Base-by-base conservation (phyloP, 768 basidiomycete genomes). In the Russula earlei region DNA sequence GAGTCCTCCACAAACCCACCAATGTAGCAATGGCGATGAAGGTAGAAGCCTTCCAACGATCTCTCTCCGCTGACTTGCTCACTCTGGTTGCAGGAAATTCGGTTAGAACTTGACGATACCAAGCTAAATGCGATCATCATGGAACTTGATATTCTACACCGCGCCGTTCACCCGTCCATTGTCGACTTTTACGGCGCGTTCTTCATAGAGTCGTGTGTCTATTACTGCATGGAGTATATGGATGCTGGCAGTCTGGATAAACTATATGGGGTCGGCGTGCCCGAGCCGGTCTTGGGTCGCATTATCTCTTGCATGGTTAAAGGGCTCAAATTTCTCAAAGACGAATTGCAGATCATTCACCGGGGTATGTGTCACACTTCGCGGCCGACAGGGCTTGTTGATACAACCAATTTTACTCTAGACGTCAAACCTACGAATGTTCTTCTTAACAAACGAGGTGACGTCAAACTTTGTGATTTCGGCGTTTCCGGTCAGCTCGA, bases 151-250 rank as follows among this genome's bases (percentile, higher is more conserved):
- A 87, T 99, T 62, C 82, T 99, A 7, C 96, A 99, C 70, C 89
- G 93, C 25, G 94, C 94, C 3, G 79, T 85, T 42, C 84, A 87
- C 9, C 88, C 87, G 3, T 84, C 90, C 66, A 98, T 98, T 62
- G 91, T 99, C 65, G 96, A 98, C 59, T 99, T 99, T 64, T 98
- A 95, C 67, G 96, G 96, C 42, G 96, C 96, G 4, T 99, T 99
- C 75, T 97, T 96, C 71, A 93, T 96, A 70, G 96, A 99, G 68
- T 91, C 91, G n/a, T 99, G 95, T 69, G 96, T 99, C 22, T 97
- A 99, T 72, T 97, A 96, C 69, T 98, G 94, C 71, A 98, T 98
- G 94, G 96, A 99, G 75, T 91, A 85, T 72, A 99, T 99, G 96
- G 95, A 99, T 68, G 94, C 93, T 11, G 93, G 94, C n/a, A 88